A percentile compares a stretch with the other conserved stretches of the same genome.
These are phyloP conservation scores for Tetrahymena borealis DNA, from an alignment of 73 alveolate species.

Conservation along the genomic window DNA sequence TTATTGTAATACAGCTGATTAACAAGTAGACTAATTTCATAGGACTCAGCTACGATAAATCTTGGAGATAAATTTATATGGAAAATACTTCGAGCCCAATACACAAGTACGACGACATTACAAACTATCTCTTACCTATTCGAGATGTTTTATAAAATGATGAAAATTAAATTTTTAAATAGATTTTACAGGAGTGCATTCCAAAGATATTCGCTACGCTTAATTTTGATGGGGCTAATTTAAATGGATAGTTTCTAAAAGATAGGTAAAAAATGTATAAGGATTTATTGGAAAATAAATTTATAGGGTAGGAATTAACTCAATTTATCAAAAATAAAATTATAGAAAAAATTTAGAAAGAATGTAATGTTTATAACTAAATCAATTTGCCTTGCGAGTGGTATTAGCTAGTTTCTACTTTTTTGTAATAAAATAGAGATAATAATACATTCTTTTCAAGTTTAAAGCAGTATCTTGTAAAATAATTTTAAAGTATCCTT, in stretches of 20 bases:
- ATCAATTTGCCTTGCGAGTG: neutral
- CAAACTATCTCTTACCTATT: neutral
- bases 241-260: neutral
- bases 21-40: neutral
- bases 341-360: neutral
- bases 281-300: neutral
- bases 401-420: neutral
- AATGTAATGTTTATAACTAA: neutral
- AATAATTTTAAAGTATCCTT: neutral
- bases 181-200: neutral
- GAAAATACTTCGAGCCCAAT: neutral
- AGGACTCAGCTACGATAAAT: neutral
- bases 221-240: neutral
- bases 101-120: neutral
- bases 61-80: neutral
- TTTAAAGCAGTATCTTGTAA: neutral
- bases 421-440: neutral
- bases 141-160: neutral
- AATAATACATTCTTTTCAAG: neutral
- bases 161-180: neutral
- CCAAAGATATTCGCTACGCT: neutral
- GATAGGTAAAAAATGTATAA: neutral
- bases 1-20: neutral
- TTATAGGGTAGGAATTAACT: neutral
- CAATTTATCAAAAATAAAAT: neutral